A percentile compares a stretch with the other conserved stretches of the same genome.
Conservation (phyloP, 2,329 filamentous ascomycete genomes). For the Trichoderma afroharzianum region DNA sequence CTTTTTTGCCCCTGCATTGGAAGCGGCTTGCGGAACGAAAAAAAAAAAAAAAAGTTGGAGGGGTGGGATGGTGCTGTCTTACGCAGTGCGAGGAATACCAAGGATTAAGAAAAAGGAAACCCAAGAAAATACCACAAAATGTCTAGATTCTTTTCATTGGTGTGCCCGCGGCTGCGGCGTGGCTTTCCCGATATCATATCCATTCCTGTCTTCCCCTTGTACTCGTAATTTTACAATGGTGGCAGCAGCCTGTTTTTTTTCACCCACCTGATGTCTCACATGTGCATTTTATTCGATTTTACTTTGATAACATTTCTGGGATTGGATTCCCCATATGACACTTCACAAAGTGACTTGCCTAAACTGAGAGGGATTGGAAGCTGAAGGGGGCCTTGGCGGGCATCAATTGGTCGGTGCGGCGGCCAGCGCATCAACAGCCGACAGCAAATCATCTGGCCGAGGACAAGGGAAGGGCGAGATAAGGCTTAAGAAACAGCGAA, state of each 20-base stretch:
- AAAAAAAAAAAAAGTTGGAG: background rate
- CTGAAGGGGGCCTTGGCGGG: background rate
- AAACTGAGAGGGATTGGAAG: background rate
- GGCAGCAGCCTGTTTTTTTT: background rate
- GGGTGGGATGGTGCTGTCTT: background rate
- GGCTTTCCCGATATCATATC: background rate
- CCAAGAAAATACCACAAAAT: background rate
- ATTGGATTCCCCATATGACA: background rate
- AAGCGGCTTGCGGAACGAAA: background rate
- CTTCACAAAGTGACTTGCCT: background rate
- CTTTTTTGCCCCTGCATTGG: slow-evolving; percentile 8
- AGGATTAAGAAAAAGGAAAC: background rate
- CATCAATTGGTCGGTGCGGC: slow-evolving; percentile 7
- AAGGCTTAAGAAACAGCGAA: background rate
- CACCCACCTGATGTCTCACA: background rate
- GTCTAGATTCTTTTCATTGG: background rate
- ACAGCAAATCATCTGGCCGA: slow-evolving; percentile 5
- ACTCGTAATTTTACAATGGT: background rate
- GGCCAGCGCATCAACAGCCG: background rate
- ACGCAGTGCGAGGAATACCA: background rate
- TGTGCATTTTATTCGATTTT: background rate
- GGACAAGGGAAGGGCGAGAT: background rate
- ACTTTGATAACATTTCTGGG: background rate
- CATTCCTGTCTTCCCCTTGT: background rate
- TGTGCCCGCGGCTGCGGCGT: background rate